Evolutionary conservation across 306 rosid genomes (phyloP), one percentile per base, ranked within the genome.

Genomic region (Crotalaria pallida): DNA sequence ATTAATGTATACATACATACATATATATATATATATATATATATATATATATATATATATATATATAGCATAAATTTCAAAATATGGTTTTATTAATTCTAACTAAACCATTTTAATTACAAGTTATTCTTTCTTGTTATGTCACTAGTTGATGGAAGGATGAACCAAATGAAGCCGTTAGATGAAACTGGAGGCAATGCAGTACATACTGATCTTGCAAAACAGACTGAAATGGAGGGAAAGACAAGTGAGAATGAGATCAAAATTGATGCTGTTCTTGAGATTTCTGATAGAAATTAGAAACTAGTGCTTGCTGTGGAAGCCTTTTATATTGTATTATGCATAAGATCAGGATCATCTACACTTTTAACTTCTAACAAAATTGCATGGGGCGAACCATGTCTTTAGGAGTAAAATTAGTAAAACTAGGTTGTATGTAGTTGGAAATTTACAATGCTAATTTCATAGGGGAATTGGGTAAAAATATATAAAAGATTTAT

Each of bases 101-200:
- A 53, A 15, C 7, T 3, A 9, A 44, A 36, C 10, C 36, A 58
- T 15, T 50, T 21, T 68, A 51, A 51, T 23, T 19, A 7, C 23
- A 27, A 59, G 44, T 7, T 6, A 5, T 50, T 49, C 12, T 58
- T 71, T 36, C n/a, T n/a, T 66, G 40, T 72, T 45, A 65, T 58
- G 29, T 64, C 44, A 65, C 62, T 19, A 66, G 82, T 21, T 64
- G 60, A 67, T 23, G 62, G n/a, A 43, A 60, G 19, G 34, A 5
- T 24, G 53, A 38, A 38, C 13, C 63, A 65, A 64, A 12, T 43
- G 16, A 29, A 45, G 7, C 10, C 34, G 26, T 9, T 18, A 11
- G 45, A 19, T 44, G 80, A 74, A 69, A 44, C 45, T 52, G 70
- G 27, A 47, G 49, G 18, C 22, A n/a, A 57, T 22, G 68, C 8